Percentiles rank a stretch among this genome's conserved stretches.
These are phyloP conservation scores for Santalum album DNA, from an alignment of 164 flowering plant species.

Conservation along the genomic window DNA sequence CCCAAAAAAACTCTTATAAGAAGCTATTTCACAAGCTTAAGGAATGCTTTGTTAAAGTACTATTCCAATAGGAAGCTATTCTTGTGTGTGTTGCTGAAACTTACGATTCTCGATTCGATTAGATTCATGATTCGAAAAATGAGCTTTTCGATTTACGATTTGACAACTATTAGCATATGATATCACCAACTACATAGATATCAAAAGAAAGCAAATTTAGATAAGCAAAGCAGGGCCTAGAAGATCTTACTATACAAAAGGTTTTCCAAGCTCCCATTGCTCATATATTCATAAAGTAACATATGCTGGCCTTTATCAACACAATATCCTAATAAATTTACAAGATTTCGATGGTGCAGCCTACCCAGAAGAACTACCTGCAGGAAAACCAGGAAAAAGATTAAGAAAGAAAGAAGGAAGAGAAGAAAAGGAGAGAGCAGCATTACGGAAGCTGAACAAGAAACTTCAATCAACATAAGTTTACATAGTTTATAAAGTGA, in stretches of 20 bases:
- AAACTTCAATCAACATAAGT: neutral
- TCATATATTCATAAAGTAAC: constrained; percentile 86
- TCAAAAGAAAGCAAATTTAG: neutral
- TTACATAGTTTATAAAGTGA: neutral
- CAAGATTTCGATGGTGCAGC: constrained; percentile 94
- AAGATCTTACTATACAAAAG: constrained; percentile 54
- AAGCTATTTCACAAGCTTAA: too few relatives aligned
- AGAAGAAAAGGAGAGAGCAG: too few relatives aligned
- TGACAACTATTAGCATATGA: neutral
- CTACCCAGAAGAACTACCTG: constrained; percentile 84
- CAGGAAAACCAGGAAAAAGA: constrained; percentile 6
- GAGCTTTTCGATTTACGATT: too few relatives aligned
- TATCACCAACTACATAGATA: neutral
- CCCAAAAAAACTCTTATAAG: too few relatives aligned
- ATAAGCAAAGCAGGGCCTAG: neutral
- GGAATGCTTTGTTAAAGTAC: too few relatives aligned
- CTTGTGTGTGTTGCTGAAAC: too few relatives aligned
- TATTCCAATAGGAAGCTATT: too few relatives aligned
- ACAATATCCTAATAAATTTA: constrained; percentile 93
- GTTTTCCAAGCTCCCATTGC: constrained; percentile 84
- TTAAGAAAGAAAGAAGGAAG: neutral
- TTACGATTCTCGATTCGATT: too few relatives aligned
- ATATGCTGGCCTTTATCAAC: constrained; percentile 87
- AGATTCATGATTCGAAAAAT: too few relatives aligned
- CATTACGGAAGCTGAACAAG: too few relatives aligned